A percentile compares a stretch with the other conserved stretches of the same genome.
These are phyloP conservation scores for Triadica sebifera DNA, from an alignment of 345 rosid genomes.

Conservation along the genomic window DNA sequence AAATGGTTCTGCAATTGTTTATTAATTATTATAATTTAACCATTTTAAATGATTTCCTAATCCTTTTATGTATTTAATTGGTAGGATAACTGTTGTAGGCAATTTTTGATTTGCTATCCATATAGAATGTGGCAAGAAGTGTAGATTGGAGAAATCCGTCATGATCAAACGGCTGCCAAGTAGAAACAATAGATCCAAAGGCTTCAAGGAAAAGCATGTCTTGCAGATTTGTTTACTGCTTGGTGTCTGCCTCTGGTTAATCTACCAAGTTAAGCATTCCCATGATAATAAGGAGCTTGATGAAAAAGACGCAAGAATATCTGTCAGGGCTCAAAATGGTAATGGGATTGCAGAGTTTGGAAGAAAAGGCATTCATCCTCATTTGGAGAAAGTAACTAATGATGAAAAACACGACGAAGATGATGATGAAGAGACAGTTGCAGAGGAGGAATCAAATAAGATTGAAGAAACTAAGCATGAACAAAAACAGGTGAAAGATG, in stretches of 20 bases:
- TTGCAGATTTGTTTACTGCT: slow-evolving; percentile 76
- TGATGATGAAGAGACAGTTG: slow-evolving; percentile 37
- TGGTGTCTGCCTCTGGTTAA: slow-evolving; percentile 79
- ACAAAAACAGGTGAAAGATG: slow-evolving; percentile 36
- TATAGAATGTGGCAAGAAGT: background rate
- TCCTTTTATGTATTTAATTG: background rate
- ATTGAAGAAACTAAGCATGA: slow-evolving; percentile 34
- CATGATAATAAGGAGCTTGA: slow-evolving; percentile 77
- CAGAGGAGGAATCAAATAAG: slow-evolving; percentile 32
- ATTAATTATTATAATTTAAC: background rate
- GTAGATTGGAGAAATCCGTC: slow-evolving; percentile 16
- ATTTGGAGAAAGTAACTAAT: slow-evolving; percentile 27
- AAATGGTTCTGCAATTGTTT: background rate
- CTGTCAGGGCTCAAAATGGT: slow-evolving; percentile 21
- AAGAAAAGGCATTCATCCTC: slow-evolving; percentile 71
- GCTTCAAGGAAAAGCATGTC: slow-evolving; percentile 60
- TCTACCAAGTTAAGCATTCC: slow-evolving; percentile 88
- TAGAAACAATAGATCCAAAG: slow-evolving; percentile 68
- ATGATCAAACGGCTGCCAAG: slow-evolving; percentile 63
- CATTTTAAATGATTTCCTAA: background rate
- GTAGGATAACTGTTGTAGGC: background rate
- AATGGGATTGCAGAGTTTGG: slow-evolving; percentile 51
- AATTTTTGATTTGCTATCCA: slow-evolving; percentile 3
- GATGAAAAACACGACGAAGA: slow-evolving; percentile 38
- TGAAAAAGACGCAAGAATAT: slow-evolving; percentile 46